Base-by-base conservation (phyloP, 140 eudicot genomes). In the Cichorium intybus region DNA sequence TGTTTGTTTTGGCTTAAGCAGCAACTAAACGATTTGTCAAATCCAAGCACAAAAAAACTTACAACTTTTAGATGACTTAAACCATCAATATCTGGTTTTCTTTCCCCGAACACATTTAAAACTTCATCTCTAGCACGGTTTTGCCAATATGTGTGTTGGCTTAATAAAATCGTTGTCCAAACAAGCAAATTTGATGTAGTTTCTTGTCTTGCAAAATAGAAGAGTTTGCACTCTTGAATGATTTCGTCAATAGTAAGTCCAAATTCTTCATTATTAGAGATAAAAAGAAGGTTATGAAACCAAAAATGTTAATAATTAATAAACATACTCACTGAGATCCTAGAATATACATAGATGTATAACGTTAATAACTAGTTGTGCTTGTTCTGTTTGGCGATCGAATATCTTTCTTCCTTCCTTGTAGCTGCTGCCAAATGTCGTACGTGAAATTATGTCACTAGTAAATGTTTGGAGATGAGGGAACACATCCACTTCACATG, bases 141-240 rank as follows among this genome's bases (percentile, higher is more conserved):
- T 57, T 57, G 63, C 63, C 63, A 57, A 16, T 26, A 2, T 57
- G 37, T 31, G 7, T 31, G 41, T 10, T 57, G 63, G 34, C 63
- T 23, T 34, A 57, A 18, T 14, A 57, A 57, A 57, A 57, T 14
- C 63, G 29, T 14, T 2, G 63, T 27, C 63, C 63, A 57, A 12
- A 57, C 46, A 6, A 57, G 41, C 63, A 28, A 28, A 7, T 27
- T 57, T 3, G 63, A 24, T 17, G 54, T 48, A 7, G 54, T 27
- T 18, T 57, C 63, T 27, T 28, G 63, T 14, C 63, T 46, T 28
- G 63, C 63, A 31, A 57, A 37, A 26, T 60, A 60, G 10, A 60
- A 60, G 8, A 60, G 51, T 35, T 60, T 60, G 49, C 66, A 60
- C 51, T 60, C 66, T 46, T 60, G 52, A 1, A 60, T 37, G 33